Evolutionary conservation across 2,329 filamentous ascomycete species (phyloP), one percentile per base, ranked within the genome.

Genomic region (Biscogniauxia marginata): DNA sequence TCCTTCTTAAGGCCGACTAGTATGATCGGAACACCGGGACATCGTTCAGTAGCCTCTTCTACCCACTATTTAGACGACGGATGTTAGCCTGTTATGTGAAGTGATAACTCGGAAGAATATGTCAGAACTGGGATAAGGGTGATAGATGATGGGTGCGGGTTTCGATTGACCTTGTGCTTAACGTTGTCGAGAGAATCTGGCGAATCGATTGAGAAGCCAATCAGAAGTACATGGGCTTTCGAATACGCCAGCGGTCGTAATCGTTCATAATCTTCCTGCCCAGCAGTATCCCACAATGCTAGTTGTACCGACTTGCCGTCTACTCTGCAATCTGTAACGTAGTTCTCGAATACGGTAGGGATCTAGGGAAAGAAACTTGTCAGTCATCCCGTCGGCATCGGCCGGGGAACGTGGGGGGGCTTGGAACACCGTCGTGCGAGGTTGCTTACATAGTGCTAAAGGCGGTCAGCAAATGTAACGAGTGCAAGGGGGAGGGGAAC

Each of bases 281-380:
- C 95, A 51, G 95, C 95, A n/a, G 95, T 99, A 86, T 99, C 95
- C 95, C 95, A 99, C 67, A 99, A 80, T 51, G 95, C 95, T 62
- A 99, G 83, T 78, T 99, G 95, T 43, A 99, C 95, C n/a, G 91
- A 96, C 74, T 96, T 96, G 70, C 95, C 95, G 73, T 99, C 95
- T 58, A 99, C 95, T 77, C 93, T 85, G 76, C 95, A 99, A 77
- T 99, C 95, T 66, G 95, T 99, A 63, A 99, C 95, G 71, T 99
- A 99, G 78, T 99, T 99, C 73, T 99, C 95, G 75, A 99, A 99
- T 39, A 99, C 95, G 48, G 95, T 99, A 1, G 95, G 95, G 51
- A 96, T 93, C 88, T 92, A 13, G 22, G 51, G 44, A 47, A 19
- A 46, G 49, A 39, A 34, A 53, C 49, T 61, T 55, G 58, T 63